Base-by-base conservation (phyloP, 2,329 filamentous ascomycete species). In the Cladosporium sp. region DNA sequence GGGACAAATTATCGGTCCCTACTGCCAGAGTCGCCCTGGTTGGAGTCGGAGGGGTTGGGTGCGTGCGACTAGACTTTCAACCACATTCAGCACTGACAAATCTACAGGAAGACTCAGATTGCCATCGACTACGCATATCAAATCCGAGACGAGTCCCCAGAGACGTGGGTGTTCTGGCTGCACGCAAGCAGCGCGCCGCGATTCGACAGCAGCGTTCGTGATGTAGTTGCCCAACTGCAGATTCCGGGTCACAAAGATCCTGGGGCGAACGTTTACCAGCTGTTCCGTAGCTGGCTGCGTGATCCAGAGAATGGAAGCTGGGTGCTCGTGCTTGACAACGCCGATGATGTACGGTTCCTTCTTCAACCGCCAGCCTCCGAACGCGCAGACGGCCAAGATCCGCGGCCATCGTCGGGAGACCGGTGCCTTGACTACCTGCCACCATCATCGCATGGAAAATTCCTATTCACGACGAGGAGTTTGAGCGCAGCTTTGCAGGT, bases 161-260 rank as follows among this genome's bases (percentile, higher is more conserved):
- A 56, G 10, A 60, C 52, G 34, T 63, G 54, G 55, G 56, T 63
- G 13, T 56, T 66, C n/a, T 65, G 58, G 61, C 40, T 64, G 3
- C 56, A 61, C 46, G 59, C 60, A 7, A 60, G 62, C 49, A 63
- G 37, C 37, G 19, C 35, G 13, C 56, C 55, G n/a, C 53, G 63
- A 5, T 60, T 63, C 45, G 49, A 59, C 13, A 41, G 59, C 38
- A 52, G 58, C 14, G 42, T 60, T 9, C 49, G 48, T 2, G 45
- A 57, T 3, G 51, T 60, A 14, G 56, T 58, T 3, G 48, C 56
- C 10, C 8, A 34, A 14, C 11, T 56, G 0, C 53, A 58, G 38
- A 45, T 65, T 3, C 22, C 41, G 18, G 55, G 56, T 1, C 22
- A 43, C 1, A 8, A 54, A 3, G 56, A 60, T 38, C 22, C 54